These are phyloP conservation scores for Termitomyces sp. DNA, from an alignment of 768 basidiomycete genomes.

Conservation along the genomic window DNA sequence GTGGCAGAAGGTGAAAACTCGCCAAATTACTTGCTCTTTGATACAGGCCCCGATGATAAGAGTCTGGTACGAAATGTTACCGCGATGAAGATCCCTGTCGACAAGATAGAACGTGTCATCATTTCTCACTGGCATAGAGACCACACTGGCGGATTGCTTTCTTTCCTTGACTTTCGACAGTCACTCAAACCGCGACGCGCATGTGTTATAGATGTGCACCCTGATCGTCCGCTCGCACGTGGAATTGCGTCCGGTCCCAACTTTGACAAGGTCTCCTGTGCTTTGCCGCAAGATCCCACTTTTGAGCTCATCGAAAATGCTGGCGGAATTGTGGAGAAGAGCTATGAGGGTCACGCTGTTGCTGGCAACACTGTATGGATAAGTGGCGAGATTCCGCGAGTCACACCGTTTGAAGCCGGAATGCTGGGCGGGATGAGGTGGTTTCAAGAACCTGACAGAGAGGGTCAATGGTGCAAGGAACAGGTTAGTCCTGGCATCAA, in stretches of 20 bases:
- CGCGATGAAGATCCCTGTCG: constrained; percentile 53
- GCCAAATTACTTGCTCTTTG: constrained; percentile 63
- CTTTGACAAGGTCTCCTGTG: constrained; percentile 52
- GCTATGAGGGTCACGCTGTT: constrained; percentile 60
- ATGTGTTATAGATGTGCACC: constrained; percentile 72
- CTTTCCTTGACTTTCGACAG: constrained; percentile 51
- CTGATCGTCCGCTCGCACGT: constrained; percentile 66
- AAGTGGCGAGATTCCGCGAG: constrained; percentile 77
- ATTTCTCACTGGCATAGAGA: constrained; percentile 82
- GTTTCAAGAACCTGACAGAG: constrained; percentile 30
- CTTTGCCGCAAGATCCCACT: constrained; percentile 67
- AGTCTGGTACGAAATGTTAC: constrained; percentile 71
- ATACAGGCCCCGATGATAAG: constrained; percentile 77
- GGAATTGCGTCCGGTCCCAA: constrained; percentile 69
- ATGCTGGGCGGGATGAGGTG: constrained; percentile 67
- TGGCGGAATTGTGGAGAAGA: constrained; percentile 55
- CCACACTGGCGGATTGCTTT: constrained; percentile 70
- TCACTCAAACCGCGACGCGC: constrained; percentile 14
- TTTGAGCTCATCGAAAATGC: constrained; percentile 58
- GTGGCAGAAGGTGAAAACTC: constrained; percentile 38
- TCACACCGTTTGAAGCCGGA: constrained; percentile 66
- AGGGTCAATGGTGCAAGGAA: constrained; percentile 50
- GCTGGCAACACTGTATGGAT: constrained; percentile 65
- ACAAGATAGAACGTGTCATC: constrained; percentile 57
- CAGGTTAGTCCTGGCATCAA: constrained; percentile 31